Evolutionary conservation across 2,329 filamentous ascomycete genomes (phyloP), one percentile per base, ranked within the genome.

Genomic region (Aspergillus quadrilineatus): DNA sequence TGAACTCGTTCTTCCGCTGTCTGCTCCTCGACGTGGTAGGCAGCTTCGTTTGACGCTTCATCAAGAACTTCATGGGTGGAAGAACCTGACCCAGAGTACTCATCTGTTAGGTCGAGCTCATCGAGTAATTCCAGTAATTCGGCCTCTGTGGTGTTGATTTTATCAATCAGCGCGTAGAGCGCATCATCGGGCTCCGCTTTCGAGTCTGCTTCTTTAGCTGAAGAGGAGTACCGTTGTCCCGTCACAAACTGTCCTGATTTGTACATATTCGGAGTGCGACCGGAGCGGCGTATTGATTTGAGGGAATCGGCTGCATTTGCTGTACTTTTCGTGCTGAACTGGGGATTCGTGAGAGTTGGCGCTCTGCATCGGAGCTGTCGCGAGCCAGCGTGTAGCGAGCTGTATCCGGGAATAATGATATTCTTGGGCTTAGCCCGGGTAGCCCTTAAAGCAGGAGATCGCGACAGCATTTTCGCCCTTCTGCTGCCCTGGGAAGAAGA

Each of bases 1-100:
- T 89, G 84, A 32, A 90, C 90, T 55, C 69, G 71, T 28, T 65
- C 62, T 53, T 74, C 69, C 36, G 73, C 52, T 4, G 67, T 66
- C 47, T 71, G 63, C 34, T 67, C 55, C 51, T 73, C 69, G 46
- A 68, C 68, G 43, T 71, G 62, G 29, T 67, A 67, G 43, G 74
- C 60, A 14, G 67, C 62, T 12, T 68, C 60, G 39, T 60, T 65
- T 26, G 74, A 62, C 4, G 61, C 65, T 30, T 72, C 61, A 22
- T 68, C 61, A 26, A 69, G 54, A 14, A 68, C 68, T 26, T 66
- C 56, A n/a, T 63, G 60, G 17, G 69, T 62, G 6, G 62, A 42
- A 36, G 63, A 62, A 12, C 67, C 53, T 47, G 64, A 59, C 17
- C 62, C 50, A 14, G n/a, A 6, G n/a, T 49, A 41, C 7, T 39